These are phyloP conservation scores for Globisporangium radiosum DNA, from an alignment of 352 stramenopile species.

Conservation along the genomic window DNA sequence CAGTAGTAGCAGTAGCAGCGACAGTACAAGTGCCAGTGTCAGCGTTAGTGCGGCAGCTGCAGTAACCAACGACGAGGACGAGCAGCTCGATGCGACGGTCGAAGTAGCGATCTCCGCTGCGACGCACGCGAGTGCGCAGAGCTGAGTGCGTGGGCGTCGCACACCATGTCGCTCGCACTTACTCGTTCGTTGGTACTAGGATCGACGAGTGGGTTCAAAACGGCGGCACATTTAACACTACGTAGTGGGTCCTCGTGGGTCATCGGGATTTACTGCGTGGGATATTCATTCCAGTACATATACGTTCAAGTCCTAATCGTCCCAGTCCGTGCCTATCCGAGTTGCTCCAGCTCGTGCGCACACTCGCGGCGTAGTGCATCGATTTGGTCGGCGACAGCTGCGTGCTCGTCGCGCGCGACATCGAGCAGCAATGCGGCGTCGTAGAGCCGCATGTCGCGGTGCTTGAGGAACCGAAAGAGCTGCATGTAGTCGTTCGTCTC, in stretches of 20 bases:
- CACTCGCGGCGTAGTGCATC: constrained; percentile 13
- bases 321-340: background rate
- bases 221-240: too few relatives aligned
- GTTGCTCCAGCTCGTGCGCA: background rate
- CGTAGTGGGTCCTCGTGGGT: too few relatives aligned
- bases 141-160: background rate
- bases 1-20: constrained; percentile 23
- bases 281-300: background rate
- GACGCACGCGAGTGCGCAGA: constrained; percentile 17
- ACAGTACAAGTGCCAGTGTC: background rate
- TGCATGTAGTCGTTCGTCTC: constrained; percentile 63
- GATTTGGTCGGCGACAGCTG: constrained; percentile 23
- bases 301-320: background rate
- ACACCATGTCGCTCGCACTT: background rate
- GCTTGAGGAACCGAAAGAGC: constrained; percentile 54
- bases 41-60: too few relatives aligned
- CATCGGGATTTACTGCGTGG: too few relatives aligned
- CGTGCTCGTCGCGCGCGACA: constrained; percentile 42
- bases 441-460: constrained; percentile 52
- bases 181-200: too few relatives aligned
- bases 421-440: constrained; percentile 54
- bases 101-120: constrained; percentile 64
- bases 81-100: constrained; percentile 43
- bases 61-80: constrained; percentile 11
- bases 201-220: too few relatives aligned